These are phyloP conservation scores for Astrothelium macrocarpum DNA, from an alignment of 495 filamentous ascomycete genomes.

Conservation along the genomic window DNA sequence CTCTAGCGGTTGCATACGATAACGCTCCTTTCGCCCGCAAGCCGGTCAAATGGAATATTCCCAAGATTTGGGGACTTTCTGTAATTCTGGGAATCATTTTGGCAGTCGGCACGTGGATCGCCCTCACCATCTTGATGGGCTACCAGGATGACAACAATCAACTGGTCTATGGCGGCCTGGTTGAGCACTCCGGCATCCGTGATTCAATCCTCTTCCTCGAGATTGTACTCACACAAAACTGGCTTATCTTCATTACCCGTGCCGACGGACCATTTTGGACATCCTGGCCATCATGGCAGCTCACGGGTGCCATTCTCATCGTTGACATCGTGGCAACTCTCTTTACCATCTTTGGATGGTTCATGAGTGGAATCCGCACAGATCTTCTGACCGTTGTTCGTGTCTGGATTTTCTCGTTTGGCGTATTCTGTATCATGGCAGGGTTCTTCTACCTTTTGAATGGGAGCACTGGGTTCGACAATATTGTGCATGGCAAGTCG, in stretches of 20 bases:
- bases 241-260: conserved; percentile 94
- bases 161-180: conserved; percentile 58
- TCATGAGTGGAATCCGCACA: conserved; percentile 49
- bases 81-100: conserved; percentile 72
- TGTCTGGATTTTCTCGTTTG: conserved; percentile 84
- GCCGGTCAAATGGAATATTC: conserved; percentile 90
- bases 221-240: conserved; percentile 86
- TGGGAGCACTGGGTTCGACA: conserved; percentile 68
- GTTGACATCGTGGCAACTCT: conserved; percentile 77
- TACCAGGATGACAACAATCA: conserved; percentile 22
- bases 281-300: conserved; percentile 71
- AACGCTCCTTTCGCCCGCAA: conserved; percentile 78
- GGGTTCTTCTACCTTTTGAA: conserved; percentile 67
- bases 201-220: conserved; percentile 82
- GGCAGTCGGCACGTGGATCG: conserved; percentile 73
- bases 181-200: conserved; percentile 74
- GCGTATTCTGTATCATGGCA: conserved; percentile 64
- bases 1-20: conserved; percentile 87
- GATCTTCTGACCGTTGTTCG: conserved; percentile 71
- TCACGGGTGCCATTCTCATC: conserved; percentile 61
- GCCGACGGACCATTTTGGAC: conserved; percentile 81
- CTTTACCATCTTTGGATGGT: conserved; percentile 77
- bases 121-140: conserved; percentile 30
- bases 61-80: conserved; percentile 87
- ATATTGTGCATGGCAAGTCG: conserved; percentile 84